Evolutionary conservation across 1,284 basidiomycete genomes (phyloP).

Genomic region (Athelia psychrophila): DNA sequence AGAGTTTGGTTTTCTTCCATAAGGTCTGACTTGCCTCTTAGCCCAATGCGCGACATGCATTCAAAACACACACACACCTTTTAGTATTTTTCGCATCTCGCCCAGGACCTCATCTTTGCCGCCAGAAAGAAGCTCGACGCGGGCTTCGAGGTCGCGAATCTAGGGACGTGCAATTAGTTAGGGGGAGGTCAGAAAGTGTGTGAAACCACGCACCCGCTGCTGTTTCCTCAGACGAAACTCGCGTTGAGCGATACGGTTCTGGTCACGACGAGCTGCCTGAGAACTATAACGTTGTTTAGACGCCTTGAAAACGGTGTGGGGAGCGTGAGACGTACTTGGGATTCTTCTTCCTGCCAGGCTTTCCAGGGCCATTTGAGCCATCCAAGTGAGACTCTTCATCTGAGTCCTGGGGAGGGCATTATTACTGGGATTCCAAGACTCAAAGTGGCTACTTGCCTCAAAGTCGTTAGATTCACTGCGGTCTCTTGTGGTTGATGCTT

Average conservation of each 20-base stretch:
- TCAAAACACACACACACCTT: constrained; percentile 44
- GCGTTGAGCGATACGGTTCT: constrained; percentile 91
- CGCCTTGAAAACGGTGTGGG: too few species aligned
- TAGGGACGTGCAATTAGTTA: constrained; percentile 26
- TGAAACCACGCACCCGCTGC: constrained; percentile 53
- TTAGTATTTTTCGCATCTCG: constrained; percentile 79
- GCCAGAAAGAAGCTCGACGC: constrained; percentile 86
- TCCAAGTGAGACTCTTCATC: constrained; percentile 53
- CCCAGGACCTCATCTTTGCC: constrained; percentile 85
- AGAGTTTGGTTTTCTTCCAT: constrained; percentile 88
- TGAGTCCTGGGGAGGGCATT: constrained; percentile 44
- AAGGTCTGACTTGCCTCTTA: constrained; percentile 49
- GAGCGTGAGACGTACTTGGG: constrained; percentile 51
- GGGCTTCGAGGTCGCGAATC: constrained; percentile 91
- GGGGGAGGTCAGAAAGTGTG: not conserved
- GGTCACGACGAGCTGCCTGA: constrained; percentile 81
- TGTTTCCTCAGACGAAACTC: constrained; percentile 91
- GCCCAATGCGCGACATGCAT: constrained; percentile 9
- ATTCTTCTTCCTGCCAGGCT: constrained; percentile 82
- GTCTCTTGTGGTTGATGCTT: constrained; percentile 42
- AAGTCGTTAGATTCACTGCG: constrained; percentile 57
- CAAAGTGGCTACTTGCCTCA: constrained; percentile 38
- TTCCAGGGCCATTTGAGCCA: constrained; percentile 46
- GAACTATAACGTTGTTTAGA: constrained; percentile 47
- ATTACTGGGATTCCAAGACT: too few species aligned